A percentile compares a stretch with the other conserved stretches of the same genome.
These are phyloP conservation scores for Ustilago cynodontis DNA, from an alignment of 1,284 basidiomycete species.

Conservation along the genomic window DNA sequence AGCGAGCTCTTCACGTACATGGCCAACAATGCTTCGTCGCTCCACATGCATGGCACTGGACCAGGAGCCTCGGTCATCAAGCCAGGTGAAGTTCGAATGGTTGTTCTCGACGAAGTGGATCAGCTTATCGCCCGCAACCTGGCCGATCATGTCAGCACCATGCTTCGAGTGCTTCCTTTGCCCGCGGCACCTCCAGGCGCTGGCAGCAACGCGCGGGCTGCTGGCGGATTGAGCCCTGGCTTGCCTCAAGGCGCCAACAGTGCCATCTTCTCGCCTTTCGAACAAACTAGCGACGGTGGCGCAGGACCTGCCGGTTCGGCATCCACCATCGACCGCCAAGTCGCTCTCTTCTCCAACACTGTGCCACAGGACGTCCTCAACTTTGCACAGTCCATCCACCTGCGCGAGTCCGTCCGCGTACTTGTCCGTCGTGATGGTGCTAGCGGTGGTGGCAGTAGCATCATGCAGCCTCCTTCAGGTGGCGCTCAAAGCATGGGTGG, in stretches of 20 bases:
- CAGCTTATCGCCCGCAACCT: slow-evolving; percentile 96
- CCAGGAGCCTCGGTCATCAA: slow-evolving; percentile 23
- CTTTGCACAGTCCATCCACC: slow-evolving; percentile 84
- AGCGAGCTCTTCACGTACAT: slow-evolving; percentile 89
- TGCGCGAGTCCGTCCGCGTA: slow-evolving; percentile 93
- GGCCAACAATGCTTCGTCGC: slow-evolving; percentile 71
- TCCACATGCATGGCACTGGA: slow-evolving; percentile 23
- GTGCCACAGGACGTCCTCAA: slow-evolving; percentile 94
- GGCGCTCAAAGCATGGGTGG: slow-evolving; percentile 15
- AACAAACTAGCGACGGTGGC: slow-evolving; percentile 65
- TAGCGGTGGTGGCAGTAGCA: slow-evolving; percentile 21
- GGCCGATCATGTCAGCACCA: slow-evolving; percentile 91
- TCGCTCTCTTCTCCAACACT: slow-evolving; percentile 93
- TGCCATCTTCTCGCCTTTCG: slow-evolving; percentile 72
- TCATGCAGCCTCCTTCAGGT: slow-evolving; percentile 14
- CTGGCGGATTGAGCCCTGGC: slow-evolving; percentile 34
- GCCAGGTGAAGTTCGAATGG: slow-evolving; percentile 86
- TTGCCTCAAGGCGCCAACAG: slow-evolving; percentile 23
- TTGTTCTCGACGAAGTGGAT: slow-evolving; percentile 96
- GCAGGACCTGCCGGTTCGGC: slow-evolving; percentile 52
- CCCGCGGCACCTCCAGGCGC: slow-evolving; percentile 70
- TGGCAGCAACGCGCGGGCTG: slow-evolving; percentile 7
- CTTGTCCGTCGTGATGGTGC: slow-evolving; percentile 88
- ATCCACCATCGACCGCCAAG: slow-evolving; percentile 83
- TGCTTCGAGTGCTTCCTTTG: slow-evolving; percentile 88